These are phyloP conservation scores for Anisodus acutangulus DNA, from an alignment of 257 asterid species.

Conservation along the genomic window DNA sequence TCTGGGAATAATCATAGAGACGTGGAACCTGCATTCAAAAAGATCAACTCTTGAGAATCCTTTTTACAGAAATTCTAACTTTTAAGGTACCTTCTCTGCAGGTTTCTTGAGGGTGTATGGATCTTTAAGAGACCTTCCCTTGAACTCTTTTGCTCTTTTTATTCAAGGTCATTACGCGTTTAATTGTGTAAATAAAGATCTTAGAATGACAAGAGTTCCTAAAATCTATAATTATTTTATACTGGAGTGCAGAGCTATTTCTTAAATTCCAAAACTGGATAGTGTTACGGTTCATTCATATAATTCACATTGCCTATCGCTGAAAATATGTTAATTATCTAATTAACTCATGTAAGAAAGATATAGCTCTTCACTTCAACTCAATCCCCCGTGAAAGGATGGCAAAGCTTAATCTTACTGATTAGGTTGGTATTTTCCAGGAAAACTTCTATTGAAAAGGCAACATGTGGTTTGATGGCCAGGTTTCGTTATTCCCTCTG, in stretches of 20 bases:
- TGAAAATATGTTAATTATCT: too few relatives aligned
- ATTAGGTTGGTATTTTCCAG: too few relatives aligned
- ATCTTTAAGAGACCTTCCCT: neutral
- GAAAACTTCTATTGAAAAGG: too few relatives aligned
- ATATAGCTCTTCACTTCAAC: too few relatives aligned
- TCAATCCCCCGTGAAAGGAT: too few relatives aligned
- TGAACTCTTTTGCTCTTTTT: neutral
- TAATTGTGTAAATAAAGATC: neutral
- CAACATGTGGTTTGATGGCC: too few relatives aligned
- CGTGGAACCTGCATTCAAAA: neutral
- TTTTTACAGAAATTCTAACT: neutral
- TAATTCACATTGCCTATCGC: too few relatives aligned
- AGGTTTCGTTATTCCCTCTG: too few relatives aligned
- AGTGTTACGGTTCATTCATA: too few relatives aligned
- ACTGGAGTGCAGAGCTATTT: neutral
- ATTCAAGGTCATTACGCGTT: neutral
- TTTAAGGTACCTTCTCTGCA: neutral
- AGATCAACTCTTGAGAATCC: constrained; percentile 17
- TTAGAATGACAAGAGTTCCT: neutral
- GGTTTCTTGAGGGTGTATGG: neutral
- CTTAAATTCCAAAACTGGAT: too few relatives aligned
- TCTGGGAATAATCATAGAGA: neutral
- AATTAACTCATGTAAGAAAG: too few relatives aligned
- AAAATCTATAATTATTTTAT: neutral
- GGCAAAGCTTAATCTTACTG: too few relatives aligned